Percentiles rank a stretch among this genome's conserved stretches.
Conservation (phyloP, 371 early-diverging fungal species). For the Blakeslea trispora region DNA sequence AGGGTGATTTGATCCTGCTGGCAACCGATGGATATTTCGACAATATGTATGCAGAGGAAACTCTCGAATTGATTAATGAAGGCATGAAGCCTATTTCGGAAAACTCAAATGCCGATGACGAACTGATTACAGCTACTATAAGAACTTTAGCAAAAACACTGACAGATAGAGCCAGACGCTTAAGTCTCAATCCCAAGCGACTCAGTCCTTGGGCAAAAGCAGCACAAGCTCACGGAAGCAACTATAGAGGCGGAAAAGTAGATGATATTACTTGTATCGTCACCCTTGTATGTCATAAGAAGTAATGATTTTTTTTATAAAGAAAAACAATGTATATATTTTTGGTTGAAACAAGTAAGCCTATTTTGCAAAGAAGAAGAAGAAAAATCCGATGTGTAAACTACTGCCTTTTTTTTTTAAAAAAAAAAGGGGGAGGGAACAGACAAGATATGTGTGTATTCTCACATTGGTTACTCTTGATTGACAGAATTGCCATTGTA, state of each 20-base stretch:
- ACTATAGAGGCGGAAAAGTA: constrained; percentile 50
- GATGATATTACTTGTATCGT: constrained; percentile 58
- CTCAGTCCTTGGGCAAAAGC: constrained; percentile 53
- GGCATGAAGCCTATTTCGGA: constrained; percentile 41
- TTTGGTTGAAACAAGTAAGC: not conserved
- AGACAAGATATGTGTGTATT: too few relatives aligned
- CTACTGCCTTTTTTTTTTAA: too few relatives aligned
- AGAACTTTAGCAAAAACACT: constrained; percentile 55
- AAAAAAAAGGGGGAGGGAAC: too few relatives aligned
- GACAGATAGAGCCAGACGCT: constrained; percentile 58
- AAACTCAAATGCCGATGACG: constrained; percentile 13
- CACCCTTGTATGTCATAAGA: constrained; percentile 38
- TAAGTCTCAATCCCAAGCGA: constrained; percentile 58
- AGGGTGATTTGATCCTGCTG: constrained; percentile 68
- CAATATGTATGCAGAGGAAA: constrained; percentile 68
- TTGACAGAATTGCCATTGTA: constrained; percentile 46
- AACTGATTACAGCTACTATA: constrained; percentile 52
- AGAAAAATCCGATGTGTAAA: too few relatives aligned
- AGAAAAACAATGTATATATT: not conserved
- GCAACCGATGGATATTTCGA: constrained; percentile 77
- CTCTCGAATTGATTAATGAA: constrained; percentile 51
- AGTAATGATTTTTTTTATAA: constrained; percentile 4
- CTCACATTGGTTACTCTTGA: constrained; percentile 27
- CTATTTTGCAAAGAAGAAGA: too few relatives aligned
- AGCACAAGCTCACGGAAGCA: constrained; percentile 50